Base-by-base conservation (phyloP, 805 yeast species). In the Torulaspora quercuum region DNA sequence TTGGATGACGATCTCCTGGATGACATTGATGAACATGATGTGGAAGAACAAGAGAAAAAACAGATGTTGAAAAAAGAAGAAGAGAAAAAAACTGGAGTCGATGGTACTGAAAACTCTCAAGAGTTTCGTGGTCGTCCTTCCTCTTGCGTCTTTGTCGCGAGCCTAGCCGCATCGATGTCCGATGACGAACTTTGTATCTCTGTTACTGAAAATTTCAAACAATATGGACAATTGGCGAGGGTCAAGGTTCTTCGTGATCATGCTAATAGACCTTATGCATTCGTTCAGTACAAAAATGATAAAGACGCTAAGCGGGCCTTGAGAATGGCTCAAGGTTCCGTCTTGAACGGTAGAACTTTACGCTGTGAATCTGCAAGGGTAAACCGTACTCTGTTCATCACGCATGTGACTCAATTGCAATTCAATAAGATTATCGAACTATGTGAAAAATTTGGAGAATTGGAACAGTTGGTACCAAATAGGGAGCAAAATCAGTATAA, bases 281-380 rank as follows among this genome's bases (percentile, higher is more conserved):
- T 88, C 70, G 95, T 88, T 29, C 96, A 88, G 63, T 88, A 83
- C 57, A 67, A 76, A 6, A 75, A 67, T 39, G 92, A 82, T 45
- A 67, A 63, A 6, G 90, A 82, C 46, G 88, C 95, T 4, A 68
- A 70, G 43, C 55, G 46, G 4, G 96, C 95, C 1, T 71, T 87
- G 35, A 61, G 57, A 12, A 68, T 69, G 42, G 95, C 87, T 7
- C 90, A 84, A 50, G 78, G 80, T 39, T 69, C 86, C 5, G 58
- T 67, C 5, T 61, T 88, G 31, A 78, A 84, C 55, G 94, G 88
- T 9, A 72, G 95, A 56, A 67, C 76, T 3, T 75, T 90, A 28
- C 73, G 97, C 38, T 85, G 95, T 63, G 97, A 90, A 62, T 80
- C 80, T 12, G 97, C 97, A 1, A 80, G 83, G 52, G 95, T 89